Evolutionary conservation across 1,284 basidiomycete species (phyloP), one percentile per base, ranked within the genome.

Genomic region (Pholiota adiposa): DNA sequence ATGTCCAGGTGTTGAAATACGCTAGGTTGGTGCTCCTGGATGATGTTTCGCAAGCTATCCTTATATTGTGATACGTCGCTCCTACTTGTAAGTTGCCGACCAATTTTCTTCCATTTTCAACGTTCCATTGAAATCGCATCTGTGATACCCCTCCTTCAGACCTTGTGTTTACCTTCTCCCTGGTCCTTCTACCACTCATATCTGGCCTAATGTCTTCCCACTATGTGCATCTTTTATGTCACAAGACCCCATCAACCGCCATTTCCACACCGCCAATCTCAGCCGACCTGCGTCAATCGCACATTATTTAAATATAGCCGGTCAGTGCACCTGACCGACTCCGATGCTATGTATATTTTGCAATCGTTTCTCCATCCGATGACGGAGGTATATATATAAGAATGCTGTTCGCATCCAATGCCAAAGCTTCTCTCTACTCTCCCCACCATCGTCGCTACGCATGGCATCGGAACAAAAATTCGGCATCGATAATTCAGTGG

Each of bases 341-440:
- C 41, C 59, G 52, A 51, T 43, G 14, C 41, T 12, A 51, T 29
- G 14, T 25, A 25, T 48, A 36, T 21, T 38, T 19, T n/a, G 38
- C 49, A 18, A 54, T 55, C 44, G 49, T 31, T 27, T 49, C 36
- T 34, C 51, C 38, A 40, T 49, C 49, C 38, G 41, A 48, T 52
- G 48, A 21, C 36, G 41, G 29, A 31, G 41, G 29, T 44, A 62
- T 59, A 62, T 27, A 54, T 51, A 53, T 21, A 18, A 41, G 25
- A 54, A 31, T 44, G 31, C 38, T n/a, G 38, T 9, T 27, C 11
- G 34, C 21, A 36, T 9, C 34, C 52, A 11, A 27, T 19, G 31
- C 38, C 33, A 34, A 16, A 46, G 40, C 27, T 18, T 33, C 27
- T 41, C 49, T 93, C 75, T 98, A 94, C 67, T 96, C 54, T 31